Percentiles rank a stretch among this genome's conserved stretches.
These are phyloP conservation scores for Phalaenopsis aphrodite DNA, from an alignment of 106 monocot species.

Conservation along the genomic window DNA sequence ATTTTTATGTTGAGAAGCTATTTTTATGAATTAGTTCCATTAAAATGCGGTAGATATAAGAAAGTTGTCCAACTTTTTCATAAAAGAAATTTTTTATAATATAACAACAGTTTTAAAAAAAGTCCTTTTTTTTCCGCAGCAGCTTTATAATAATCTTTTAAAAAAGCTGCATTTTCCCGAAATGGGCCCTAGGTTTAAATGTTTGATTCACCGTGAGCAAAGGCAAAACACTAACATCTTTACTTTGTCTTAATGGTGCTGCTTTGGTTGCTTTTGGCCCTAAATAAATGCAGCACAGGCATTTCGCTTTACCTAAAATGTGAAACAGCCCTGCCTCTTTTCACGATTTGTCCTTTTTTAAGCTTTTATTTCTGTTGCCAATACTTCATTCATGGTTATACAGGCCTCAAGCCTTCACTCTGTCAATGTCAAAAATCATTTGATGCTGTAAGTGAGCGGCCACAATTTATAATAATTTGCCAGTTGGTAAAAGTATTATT, in stretches of 20 bases:
- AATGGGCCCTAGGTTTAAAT: not conserved
- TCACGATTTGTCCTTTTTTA: not conserved
- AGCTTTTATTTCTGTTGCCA: not conserved
- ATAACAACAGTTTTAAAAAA: no score
- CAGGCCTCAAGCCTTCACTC: not conserved
- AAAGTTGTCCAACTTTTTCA: no score
- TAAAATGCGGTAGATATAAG: no score
- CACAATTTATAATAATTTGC: not conserved
- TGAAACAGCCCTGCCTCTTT: not conserved
- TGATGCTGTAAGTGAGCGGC: not conserved
- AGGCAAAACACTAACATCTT: not conserved
- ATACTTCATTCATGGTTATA: not conserved
- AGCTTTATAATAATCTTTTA: no score
- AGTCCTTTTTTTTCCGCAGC: no score
- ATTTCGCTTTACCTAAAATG: not conserved
- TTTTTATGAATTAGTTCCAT: no score
- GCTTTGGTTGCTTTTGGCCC: not conserved
- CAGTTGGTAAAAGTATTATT: not conserved
- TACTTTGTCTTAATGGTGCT: not conserved
- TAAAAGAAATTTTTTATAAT: no score
- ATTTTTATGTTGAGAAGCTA: no score
- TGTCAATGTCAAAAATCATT: no score
- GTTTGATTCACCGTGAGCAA: not conserved
- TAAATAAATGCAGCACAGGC: not conserved
- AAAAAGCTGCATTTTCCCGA: no score